Percentiles rank a stretch among this genome's conserved stretches.
These are phyloP conservation scores for Exophiala bonariae DNA, from an alignment of 2,329 filamentous ascomycete genomes.

Conservation along the genomic window DNA sequence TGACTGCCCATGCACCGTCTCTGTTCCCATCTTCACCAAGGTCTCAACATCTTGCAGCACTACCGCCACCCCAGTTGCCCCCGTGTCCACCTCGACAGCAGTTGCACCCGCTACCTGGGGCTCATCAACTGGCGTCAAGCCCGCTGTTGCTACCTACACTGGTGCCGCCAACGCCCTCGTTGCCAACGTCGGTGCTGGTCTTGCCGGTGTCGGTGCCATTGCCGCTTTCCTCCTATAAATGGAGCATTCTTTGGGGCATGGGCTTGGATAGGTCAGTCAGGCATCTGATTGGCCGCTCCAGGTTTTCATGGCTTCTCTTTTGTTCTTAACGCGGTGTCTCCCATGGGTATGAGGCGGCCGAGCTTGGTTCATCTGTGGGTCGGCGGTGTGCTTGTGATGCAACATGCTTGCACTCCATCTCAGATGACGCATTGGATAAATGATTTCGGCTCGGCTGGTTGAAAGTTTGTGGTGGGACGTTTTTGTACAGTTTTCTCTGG, in stretches of 20 bases:
- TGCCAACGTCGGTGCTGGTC: constrained; percentile 27
- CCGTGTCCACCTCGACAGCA: constrained; percentile 12
- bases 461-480: constrained; percentile 10
- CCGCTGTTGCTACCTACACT: constrained; percentile 20
- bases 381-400: too few species aligned
- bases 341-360: not conserved
- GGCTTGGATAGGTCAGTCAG: constrained; percentile 5
- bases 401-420: too few species aligned
- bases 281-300: not conserved
- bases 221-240: constrained; percentile 29
- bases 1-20: constrained; percentile 31
- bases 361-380: too few species aligned
- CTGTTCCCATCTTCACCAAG: constrained; percentile 27
- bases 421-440: constrained; percentile 8
- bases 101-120: constrained; percentile 6
- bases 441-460: constrained; percentile 9
- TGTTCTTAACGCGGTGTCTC: constrained; percentile 17
- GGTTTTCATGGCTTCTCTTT: constrained; percentile 10
- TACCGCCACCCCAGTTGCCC: not conserved
- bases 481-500: constrained; percentile 8
- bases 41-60: constrained; percentile 26
- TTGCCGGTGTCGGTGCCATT: constrained; percentile 30
- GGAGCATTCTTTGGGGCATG: constrained; percentile 8
- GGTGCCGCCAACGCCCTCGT: constrained; percentile 28
- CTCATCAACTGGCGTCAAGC: constrained; percentile 2